A percentile compares a stretch with the other conserved stretches of the same genome.
These are phyloP conservation scores for Saxispiralis lemnorum DNA, from an alignment of 495 filamentous ascomycete species.

Conservation along the genomic window DNA sequence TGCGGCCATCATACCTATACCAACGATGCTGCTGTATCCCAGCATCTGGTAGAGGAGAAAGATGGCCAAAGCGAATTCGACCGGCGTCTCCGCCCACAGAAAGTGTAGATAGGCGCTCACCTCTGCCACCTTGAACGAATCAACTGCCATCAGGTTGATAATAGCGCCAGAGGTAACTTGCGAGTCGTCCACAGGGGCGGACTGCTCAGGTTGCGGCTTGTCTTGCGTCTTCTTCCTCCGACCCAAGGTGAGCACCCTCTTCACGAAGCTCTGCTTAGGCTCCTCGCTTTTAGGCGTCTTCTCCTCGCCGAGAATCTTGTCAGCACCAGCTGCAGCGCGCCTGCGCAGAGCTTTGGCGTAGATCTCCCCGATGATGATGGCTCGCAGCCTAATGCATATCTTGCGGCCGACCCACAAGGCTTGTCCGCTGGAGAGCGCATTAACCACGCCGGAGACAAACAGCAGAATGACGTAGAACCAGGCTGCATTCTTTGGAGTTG, in stretches of 20 bases:
- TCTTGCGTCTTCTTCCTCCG: slow-evolving; percentile 36
- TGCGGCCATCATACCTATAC: slow-evolving; percentile 77
- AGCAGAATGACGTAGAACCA: slow-evolving; percentile 93
- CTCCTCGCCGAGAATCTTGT: slow-evolving; percentile 45
- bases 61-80: slow-evolving; percentile 60
- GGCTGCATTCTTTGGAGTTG: slow-evolving; percentile 68
- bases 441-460: slow-evolving; percentile 56
- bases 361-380: slow-evolving; percentile 92
- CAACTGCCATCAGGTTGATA: slow-evolving; percentile 97
- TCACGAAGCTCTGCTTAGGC: slow-evolving; percentile 31
- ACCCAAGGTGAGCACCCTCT: slow-evolving; percentile 35
- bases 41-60: slow-evolving; percentile 72
- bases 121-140: slow-evolving; percentile 96
- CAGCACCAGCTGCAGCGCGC: slow-evolving; percentile 63
- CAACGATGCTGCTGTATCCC: slow-evolving; percentile 83
- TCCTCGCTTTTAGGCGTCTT: slow-evolving; percentile 22
- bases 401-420: slow-evolving; percentile 88
- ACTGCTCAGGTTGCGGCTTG: slow-evolving; percentile 26
- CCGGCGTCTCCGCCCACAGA: slow-evolving; percentile 66
- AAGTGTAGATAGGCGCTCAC: slow-evolving; percentile 85
- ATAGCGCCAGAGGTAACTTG: slow-evolving; percentile 89
- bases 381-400: slow-evolving; percentile 79
- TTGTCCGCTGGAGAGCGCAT: slow-evolving; percentile 66
- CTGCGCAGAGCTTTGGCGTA: slow-evolving; percentile 92
- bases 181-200: slow-evolving; percentile 27